Evolutionary conservation across 306 rosid genomes (phyloP), one percentile per base, ranked within the genome.

Genomic region (Vachellia collinsii): DNA sequence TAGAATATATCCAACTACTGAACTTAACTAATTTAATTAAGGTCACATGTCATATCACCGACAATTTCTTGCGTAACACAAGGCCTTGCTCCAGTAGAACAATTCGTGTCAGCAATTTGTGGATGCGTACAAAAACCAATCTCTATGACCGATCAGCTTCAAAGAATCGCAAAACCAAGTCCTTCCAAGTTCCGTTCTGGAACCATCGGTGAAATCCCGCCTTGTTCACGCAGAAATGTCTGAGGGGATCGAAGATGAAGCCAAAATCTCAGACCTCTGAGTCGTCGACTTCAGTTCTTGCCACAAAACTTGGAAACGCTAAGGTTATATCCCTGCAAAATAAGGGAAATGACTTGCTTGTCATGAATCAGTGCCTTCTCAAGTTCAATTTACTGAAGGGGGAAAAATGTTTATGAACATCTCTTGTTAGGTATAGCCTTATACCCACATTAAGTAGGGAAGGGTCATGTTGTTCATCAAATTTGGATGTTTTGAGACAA

Each of bases 381-480:
- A 71, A 75, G 25, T 61, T 25, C 19, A 36, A 78, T 46, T 53
- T 67, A 70, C 68, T 42, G 17, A 79, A 72, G 13, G 6, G 25
- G 0, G 3, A 10, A 66, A 61, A 19, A 58, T 17, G 72, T 70
- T 76, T 1, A 47, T 56, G 71, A n/a, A 75, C 79, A 83, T 68
- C 20, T 14, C 65, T 11, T 62, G 5, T 25, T 29, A 61, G 34
- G 61, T 29, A 20, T 4, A 25, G 50, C 61, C 38, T 46, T 11
- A 67, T 74, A 83, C 97, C 75, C 78, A 93, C 97, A 86, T 87
- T 74, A 93, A 72, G 84, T 93, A 93, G 8, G 97, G 97, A 13
- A 93, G 87, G 47, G 98, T 95, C 97, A 95, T 91, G 75, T 95
- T 95, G 88, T 89, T 93, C 20, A 94, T 88, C 81, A 93, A 66